Percentiles rank a stretch among this genome's conserved stretches.
Conservation (phyloP, 352 stramenopile species). For the Phytopythium sindhum region DNA sequence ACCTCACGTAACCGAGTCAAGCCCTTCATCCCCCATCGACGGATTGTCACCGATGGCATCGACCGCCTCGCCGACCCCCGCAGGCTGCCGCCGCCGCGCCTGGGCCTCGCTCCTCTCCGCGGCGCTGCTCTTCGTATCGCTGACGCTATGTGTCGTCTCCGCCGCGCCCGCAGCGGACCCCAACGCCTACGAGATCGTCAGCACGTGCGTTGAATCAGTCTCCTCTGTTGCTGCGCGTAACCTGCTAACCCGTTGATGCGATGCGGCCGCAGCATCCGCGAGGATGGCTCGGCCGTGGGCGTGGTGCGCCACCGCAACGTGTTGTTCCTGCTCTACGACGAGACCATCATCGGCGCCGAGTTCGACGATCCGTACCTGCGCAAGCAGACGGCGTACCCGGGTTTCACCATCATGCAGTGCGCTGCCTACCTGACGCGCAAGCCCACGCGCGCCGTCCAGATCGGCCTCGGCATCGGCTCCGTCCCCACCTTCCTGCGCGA, state of each 20-base stretch:
- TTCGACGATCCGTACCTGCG: slow-evolving; percentile 63
- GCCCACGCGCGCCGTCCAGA: slow-evolving; percentile 45
- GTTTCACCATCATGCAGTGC: slow-evolving; percentile 83
- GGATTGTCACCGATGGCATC: too few relatives aligned
- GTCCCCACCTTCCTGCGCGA: slow-evolving; percentile 65
- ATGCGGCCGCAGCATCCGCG: slow-evolving; percentile 19
- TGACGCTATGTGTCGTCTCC: background rate
- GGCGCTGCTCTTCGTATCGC: background rate
- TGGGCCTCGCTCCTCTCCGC: background rate
- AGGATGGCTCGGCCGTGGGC: slow-evolving; percentile 49
- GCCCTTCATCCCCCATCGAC: too few relatives aligned
- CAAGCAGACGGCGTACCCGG: slow-evolving; percentile 64
- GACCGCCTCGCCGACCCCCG: background rate
- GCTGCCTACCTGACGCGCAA: slow-evolving; percentile 45
- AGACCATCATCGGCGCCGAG: slow-evolving; percentile 76
- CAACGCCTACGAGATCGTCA: slow-evolving; percentile 16
- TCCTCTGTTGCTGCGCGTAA: background rate
- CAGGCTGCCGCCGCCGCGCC: background rate
- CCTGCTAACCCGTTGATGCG: background rate
- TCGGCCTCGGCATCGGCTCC: slow-evolving; percentile 68
- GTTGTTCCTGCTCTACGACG: slow-evolving; percentile 66
- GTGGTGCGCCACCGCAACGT: slow-evolving; percentile 51
- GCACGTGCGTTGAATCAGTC: slow-evolving; percentile 6
- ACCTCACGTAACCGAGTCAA: too few relatives aligned
- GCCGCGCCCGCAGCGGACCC: background rate